These are phyloP conservation scores for Penicillium goetzii DNA, from an alignment of 495 filamentous ascomycete genomes.

Conservation along the genomic window DNA sequence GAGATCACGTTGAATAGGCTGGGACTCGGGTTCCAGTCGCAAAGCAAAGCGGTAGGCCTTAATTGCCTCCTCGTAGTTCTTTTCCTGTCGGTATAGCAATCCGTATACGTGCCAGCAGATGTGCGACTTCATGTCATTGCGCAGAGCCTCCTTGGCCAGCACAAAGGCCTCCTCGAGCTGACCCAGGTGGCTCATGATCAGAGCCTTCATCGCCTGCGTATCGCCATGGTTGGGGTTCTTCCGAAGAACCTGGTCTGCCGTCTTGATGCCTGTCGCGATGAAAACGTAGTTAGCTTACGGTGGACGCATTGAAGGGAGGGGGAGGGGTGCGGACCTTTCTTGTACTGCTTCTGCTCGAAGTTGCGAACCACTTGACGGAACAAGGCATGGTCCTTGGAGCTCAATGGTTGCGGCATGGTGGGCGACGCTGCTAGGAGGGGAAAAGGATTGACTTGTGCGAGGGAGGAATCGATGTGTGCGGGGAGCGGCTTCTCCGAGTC, in stretches of 20 bases:
- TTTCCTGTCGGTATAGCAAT: conserved; percentile 85
- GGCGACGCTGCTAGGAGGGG: conserved; percentile 36
- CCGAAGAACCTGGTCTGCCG: conserved; percentile 89
- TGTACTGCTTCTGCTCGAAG: conserved; percentile 98
- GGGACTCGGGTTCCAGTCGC: conserved; percentile 86
- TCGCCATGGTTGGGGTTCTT: conserved; percentile 97
- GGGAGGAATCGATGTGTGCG: conserved; percentile 49
- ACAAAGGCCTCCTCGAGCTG: conserved; percentile 91
- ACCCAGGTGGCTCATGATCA: conserved; percentile 90
- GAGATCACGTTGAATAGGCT: conserved; percentile 91
- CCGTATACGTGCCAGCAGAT: conserved; percentile 99
- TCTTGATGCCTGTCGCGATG: conserved; percentile 70
- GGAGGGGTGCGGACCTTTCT: conserved; percentile 63
- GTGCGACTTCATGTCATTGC: conserved; percentile 96
- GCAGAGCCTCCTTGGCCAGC: conserved; percentile 87
- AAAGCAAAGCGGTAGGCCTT: conserved; percentile 97
- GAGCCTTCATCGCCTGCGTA: conserved; percentile 97
- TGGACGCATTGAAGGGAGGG: conserved; percentile 2
- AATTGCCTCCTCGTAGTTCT: conserved; percentile 98
- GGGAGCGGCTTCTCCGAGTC: conserved; percentile 43
- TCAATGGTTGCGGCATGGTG: conserved; percentile 80
- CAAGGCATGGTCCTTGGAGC: conserved; percentile 86
- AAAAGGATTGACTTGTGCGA: conserved; percentile 41
- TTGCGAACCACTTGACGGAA: conserved; percentile 92
- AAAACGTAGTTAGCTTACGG: conserved; percentile 29